Percentiles rank a stretch among this genome's conserved stretches.
Conservation (phyloP, 306 rosid genomes). For the Prosopis cineraria region DNA sequence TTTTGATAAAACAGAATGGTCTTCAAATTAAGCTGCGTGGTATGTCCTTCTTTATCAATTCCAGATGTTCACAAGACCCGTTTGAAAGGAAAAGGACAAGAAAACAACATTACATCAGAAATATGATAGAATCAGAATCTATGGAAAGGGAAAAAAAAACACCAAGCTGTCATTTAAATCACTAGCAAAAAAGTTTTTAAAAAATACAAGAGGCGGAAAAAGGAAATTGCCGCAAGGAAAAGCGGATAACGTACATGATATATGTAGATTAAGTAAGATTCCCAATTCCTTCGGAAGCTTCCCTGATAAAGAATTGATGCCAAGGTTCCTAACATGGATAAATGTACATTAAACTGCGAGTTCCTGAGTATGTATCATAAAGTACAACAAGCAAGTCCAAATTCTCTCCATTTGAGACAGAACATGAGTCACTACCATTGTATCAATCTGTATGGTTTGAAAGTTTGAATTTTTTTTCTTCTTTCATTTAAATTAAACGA, state of each 20-base stretch:
- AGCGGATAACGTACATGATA: constrained; percentile 37
- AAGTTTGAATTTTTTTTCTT: background rate
- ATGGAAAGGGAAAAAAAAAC: background rate
- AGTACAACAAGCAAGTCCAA: background rate
- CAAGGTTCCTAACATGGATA: constrained; percentile 45
- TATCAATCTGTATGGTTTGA: background rate
- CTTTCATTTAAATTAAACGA: too few species aligned
- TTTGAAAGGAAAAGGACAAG: background rate
- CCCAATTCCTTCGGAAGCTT: constrained; percentile 77
- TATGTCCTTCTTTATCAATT: background rate
- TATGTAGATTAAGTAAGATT: constrained; percentile 44
- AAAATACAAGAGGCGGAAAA: background rate
- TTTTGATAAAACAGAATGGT: background rate
- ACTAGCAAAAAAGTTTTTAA: background rate
- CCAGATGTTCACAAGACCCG: background rate
- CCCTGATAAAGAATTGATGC: constrained; percentile 71
- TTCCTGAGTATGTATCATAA: background rate
- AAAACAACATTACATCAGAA: background rate
- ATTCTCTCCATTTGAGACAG: background rate
- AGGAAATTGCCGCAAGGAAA: background rate
- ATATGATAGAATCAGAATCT: background rate
- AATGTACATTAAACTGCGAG: background rate
- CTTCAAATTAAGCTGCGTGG: background rate
- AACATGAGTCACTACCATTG: background rate
- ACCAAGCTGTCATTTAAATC: background rate